Evolutionary conservation across 192 early-diverging fungal genomes (phyloP), one percentile per base, ranked within the genome.

Genomic region (Umbelopsis sp.): DNA sequence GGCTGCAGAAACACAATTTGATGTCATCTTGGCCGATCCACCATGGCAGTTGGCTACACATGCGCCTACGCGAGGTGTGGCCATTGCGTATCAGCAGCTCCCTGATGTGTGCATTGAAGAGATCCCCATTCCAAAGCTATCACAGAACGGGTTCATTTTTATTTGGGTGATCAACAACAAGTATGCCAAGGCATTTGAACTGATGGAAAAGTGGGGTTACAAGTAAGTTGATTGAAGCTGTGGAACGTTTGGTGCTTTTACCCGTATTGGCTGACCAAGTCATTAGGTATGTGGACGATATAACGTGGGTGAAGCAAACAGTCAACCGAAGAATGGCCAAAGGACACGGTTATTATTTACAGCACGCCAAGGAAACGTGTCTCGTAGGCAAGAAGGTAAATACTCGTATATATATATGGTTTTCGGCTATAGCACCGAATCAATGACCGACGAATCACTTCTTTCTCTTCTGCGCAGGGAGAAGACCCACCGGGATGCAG

Each of bases 121-220:
- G 25, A 79, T 98, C 10, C 96, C 96, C 18, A 93, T 98, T 51
- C 86, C 86, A 8, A 85, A 91, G 74, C 88, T 98, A 37, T 92
- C 94, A 71, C 87, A 82, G 18, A 92, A 91, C 73, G 96, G 96
- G 21, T 97, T 97, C 71, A 88, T 97, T 6, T 98, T 98, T 73
- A 96, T 98, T 64, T 98, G 96, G 96, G 96, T 98, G 47, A 97
- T 98, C 75, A 98, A 98, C 84, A 95, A 95, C 87, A 98, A 97
- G 85, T 98, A 96, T 83, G 91, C 92, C 64, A 93, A 91, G 75
- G 95, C 94, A 1, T 96, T 98, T 78, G 94, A 93, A 72, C 79
- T 97, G 53, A 93, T 98, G 94, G 89, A 91, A 78, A 90, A 91
- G 78, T 98, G 96, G 96, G 96, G 96, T 13, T 95, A 95, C 77